phyloP scores from a whole-genome alignment of 2,329 filamentous ascomycete genomes.

The Penicillium hordei region DNA sequence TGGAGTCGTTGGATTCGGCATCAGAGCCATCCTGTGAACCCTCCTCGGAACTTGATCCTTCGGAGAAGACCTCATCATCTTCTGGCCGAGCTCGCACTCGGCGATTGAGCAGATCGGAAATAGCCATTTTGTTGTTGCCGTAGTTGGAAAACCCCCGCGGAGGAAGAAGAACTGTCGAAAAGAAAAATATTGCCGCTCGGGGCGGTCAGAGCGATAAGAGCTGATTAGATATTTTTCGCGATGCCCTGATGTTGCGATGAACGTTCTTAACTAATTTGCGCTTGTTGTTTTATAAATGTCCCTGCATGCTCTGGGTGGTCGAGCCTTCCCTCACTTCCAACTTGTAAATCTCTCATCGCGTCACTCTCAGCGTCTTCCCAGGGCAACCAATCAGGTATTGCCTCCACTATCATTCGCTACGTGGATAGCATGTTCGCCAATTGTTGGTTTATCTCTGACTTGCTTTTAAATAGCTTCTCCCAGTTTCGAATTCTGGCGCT shows the following conservation, averaged over 20 bases:
- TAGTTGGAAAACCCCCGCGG: constrained; percentile 10
- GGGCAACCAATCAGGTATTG: constrained; percentile 5
- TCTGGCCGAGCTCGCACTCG: constrained; percentile 43
- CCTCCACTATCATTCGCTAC: background rate
- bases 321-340: background rate
- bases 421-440: background rate
- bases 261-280: background rate
- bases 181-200: constrained; percentile 29
- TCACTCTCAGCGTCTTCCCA: background rate
- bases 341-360: background rate
- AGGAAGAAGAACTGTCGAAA: constrained; percentile 16
- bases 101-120: constrained; percentile 42
- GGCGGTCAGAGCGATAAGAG: constrained; percentile 26
- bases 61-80: constrained; percentile 42
- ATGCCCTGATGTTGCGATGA: constrained; percentile 1
- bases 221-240: constrained; percentile 24
- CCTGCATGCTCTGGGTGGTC: background rate
- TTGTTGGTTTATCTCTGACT: background rate
- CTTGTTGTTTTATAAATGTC: constrained; percentile 1
- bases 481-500: background rate
- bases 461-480: background rate
- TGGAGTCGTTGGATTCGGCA: constrained; percentile 16
- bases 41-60: constrained; percentile 27
- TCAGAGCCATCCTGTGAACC: constrained; percentile 22
- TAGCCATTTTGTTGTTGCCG: constrained; percentile 31